These are phyloP conservation scores for Lachancea cidri DNA, from an alignment of 805 yeast species.

Conservation along the genomic window DNA sequence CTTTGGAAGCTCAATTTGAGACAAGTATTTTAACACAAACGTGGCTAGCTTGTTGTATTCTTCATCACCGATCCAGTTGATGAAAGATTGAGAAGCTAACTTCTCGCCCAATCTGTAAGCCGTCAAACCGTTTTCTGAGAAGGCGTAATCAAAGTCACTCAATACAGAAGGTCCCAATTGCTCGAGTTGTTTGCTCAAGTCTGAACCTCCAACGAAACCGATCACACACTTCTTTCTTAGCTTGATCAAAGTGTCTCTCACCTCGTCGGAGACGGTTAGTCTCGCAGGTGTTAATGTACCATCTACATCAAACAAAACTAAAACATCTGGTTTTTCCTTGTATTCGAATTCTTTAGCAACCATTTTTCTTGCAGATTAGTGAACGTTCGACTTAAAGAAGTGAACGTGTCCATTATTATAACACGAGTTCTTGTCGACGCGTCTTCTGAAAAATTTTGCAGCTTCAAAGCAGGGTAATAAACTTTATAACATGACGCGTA, in stretches of 20 bases:
- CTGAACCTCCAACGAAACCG: slow-evolving; percentile 98
- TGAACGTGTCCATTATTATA: background rate
- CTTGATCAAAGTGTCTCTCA: slow-evolving; percentile 61
- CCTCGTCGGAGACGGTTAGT: slow-evolving; percentile 67
- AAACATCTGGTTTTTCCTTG: slow-evolving; percentile 76
- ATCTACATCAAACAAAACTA: slow-evolving; percentile 95
- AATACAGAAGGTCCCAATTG: slow-evolving; percentile 83
- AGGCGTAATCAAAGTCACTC: slow-evolving; percentile 86
- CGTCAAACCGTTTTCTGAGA: slow-evolving; percentile 96
- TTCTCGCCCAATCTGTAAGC: slow-evolving; percentile 90
- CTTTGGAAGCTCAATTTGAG: slow-evolving; percentile 85
- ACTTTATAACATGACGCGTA: background rate
- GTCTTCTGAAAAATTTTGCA: background rate
- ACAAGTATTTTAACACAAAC: slow-evolving; percentile 78
- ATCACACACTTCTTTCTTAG: slow-evolving; percentile 89
- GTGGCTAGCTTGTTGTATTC: slow-evolving; percentile 84
- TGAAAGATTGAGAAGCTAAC: slow-evolving; percentile 90
- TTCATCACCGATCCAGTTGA: slow-evolving; percentile 92
- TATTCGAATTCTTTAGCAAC: slow-evolving; percentile 52
- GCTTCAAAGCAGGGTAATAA: background rate
- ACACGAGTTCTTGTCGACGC: background rate
- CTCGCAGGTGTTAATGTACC: slow-evolving; percentile 99
- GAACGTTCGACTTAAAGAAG: background rate
- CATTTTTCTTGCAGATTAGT: slow-evolving; percentile 12
- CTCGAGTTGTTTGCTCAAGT: slow-evolving; percentile 89